Evolutionary conservation across 2,329 filamentous ascomycete genomes (phyloP).

Genomic region (Diaporthe batatas): DNA sequence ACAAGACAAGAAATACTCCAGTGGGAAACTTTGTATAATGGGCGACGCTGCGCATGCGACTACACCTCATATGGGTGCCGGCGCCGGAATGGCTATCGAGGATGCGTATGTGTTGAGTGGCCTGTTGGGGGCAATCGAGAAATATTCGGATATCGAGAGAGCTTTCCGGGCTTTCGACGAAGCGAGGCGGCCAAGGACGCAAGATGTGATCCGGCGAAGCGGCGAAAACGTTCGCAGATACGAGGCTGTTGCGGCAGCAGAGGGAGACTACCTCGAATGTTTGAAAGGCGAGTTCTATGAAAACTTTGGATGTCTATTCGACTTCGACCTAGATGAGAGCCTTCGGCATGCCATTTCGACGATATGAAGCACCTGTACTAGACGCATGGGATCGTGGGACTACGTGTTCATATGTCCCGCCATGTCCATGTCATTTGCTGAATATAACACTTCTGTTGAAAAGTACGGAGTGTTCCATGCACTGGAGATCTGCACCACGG

Average conservation of each 20-base stretch:
- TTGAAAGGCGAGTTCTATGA: conserved; percentile 1
- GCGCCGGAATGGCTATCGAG: conserved; percentile 43
- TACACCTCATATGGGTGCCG: conserved; percentile 44
- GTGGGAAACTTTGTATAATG: conserved; percentile 38
- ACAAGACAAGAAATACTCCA: conserved; percentile 38
- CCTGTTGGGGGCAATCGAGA: conserved; percentile 35
- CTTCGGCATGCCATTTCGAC: neutral
- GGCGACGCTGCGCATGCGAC: conserved; percentile 43
- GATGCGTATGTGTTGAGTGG: conserved; percentile 41
- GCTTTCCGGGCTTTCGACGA: conserved; percentile 41
- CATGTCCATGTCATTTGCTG: no score
- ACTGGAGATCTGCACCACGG: no score
- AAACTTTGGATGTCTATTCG: conserved; percentile 8
- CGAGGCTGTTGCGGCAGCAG: neutral
- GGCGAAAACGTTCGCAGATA: conserved; percentile 9
- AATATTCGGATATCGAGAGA: conserved; percentile 15
- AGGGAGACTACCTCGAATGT: neutral
- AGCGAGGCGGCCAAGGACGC: conserved; percentile 39
- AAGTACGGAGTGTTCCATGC: no score
- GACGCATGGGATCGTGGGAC: neutral
- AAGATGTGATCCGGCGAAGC: conserved; percentile 41
- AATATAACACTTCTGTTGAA: no score
- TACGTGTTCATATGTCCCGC: no score
- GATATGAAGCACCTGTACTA: neutral
- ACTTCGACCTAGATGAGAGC: conserved; percentile 35